These are phyloP conservation scores for Globisporangium viniferum DNA, from an alignment of 352 stramenopile species.

Conservation along the genomic window DNA sequence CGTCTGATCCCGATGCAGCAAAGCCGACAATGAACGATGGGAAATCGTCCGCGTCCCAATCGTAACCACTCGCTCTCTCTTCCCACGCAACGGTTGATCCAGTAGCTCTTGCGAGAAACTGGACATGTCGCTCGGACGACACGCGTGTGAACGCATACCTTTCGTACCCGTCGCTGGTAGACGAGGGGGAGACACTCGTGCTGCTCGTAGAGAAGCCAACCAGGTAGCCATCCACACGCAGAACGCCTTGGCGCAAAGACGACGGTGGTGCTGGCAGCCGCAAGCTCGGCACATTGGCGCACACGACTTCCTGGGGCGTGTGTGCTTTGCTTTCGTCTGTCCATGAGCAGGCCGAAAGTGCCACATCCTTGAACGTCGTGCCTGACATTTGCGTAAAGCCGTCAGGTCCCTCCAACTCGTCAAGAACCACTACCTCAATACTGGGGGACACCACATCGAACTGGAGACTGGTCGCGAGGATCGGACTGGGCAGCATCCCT, in stretches of 20 bases:
- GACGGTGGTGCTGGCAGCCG: background rate
- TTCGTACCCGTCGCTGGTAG: background rate
- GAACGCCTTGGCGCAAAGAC: background rate
- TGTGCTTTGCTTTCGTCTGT: background rate
- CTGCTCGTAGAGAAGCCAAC: background rate
- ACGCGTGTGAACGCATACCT: constrained; percentile 1
- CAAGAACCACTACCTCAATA: background rate
- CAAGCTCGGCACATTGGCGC: background rate
- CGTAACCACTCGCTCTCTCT: background rate
- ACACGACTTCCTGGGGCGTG: background rate
- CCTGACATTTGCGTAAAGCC: background rate
- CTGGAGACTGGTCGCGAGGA: background rate
- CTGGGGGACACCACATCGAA: background rate
- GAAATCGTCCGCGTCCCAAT: background rate
- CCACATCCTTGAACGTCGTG: background rate
- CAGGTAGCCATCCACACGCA: background rate
- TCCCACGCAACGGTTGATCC: background rate
- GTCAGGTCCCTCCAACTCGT: background rate
- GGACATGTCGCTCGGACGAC: background rate
- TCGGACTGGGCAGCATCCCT: background rate
- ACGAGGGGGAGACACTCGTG: background rate
- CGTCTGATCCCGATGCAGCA: background rate
- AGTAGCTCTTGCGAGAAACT: constrained; percentile 3
- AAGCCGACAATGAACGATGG: constrained; percentile 12
- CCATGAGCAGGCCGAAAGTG: background rate